Evolutionary conservation across 2,329 filamentous ascomycete species (phyloP), one percentile per base, ranked within the genome.

Genomic region (Saccharata proteae): DNA sequence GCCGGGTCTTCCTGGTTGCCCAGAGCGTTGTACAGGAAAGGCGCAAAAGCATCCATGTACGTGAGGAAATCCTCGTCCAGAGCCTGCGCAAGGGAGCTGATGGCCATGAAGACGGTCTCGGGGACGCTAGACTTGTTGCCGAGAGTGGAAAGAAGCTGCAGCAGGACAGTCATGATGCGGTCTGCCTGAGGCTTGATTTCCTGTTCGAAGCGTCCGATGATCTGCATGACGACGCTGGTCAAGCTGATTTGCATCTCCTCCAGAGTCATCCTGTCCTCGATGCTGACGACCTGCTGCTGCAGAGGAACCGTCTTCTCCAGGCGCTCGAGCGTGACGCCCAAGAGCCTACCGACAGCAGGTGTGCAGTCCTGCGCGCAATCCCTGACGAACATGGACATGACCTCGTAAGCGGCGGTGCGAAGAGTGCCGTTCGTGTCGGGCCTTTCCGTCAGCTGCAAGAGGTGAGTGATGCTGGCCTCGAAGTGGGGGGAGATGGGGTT

Each of bases 191-290:
- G 85, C 40, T 76, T 73, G 44, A 98, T 82, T 54, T 96, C 88
- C 54, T 78, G 78, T 59, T 96, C 90, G 16, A 98, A 69, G 36
- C 90, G 79, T 56, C 84, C 78, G 39, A 96, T 78, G 51, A 96
- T 93, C 29, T 84, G 57, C 60, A 94, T 77, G 29, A 96, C 67
- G 23, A 96, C 90, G 32, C 83, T 92, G 55, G 78, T 80, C 49
- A 98, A 69, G 56, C 86, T 94, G 30, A 86, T 94, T 64, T 96
- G 90, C 73, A 98, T 93, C 59, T 98, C 90, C 54, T 96, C 86
- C 4, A 98, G 70, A 4, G 82, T 92, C 43, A 96, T 84, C 58
- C 79, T 88, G 60, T 98, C 90, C 58, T 98, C 90, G 16, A 94
- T 82, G 51, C 86, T 94, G 44, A 96, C 86, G 37, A 96, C 84